A percentile compares a stretch with the other conserved stretches of the same genome.
Conservation (phyloP, 2,329 filamentous ascomycete genomes). For the Neonectria ditissima region DNA sequence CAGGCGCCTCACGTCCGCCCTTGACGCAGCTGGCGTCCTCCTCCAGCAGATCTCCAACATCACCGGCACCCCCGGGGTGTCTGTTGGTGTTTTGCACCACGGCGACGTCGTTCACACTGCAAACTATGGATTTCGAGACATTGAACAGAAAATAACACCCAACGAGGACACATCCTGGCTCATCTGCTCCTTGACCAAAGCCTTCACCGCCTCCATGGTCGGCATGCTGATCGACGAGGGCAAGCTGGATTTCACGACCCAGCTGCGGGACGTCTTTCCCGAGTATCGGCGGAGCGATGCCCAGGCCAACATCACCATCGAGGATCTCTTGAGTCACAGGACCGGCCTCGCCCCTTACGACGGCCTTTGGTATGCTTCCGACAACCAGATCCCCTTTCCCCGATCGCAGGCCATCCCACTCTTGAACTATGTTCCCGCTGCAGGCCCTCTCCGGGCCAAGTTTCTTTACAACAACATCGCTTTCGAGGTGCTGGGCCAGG, state of each 20-base stretch:
- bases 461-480: constrained; percentile 1
- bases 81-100: constrained; percentile 8
- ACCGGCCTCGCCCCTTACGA: not conserved
- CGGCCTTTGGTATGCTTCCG: too few relatives aligned
- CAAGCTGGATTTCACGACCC: constrained; percentile 1
- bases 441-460: not conserved
- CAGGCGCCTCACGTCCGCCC: too few relatives aligned
- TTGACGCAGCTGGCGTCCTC: not conserved
- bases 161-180: constrained; percentile 3
- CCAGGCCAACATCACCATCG: not conserved
- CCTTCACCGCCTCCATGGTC: not conserved
- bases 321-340: constrained; percentile 1
- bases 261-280: not conserved
- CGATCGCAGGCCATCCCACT: too few relatives aligned
- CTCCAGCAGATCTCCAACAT: constrained; percentile 14
- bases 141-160: not conserved
- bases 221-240: not conserved
- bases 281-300: not conserved
- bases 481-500: constrained; percentile 2
- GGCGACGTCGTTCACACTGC: constrained; percentile 10
- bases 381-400: too few relatives aligned
- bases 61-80: constrained; percentile 10
- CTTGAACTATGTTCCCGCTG: not conserved
- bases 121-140: not conserved
- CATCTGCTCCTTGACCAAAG: not conserved